phyloP scores from a whole-genome alignment of 495 filamentous ascomycete genomes.

The Aspergillus wentii region DNA sequence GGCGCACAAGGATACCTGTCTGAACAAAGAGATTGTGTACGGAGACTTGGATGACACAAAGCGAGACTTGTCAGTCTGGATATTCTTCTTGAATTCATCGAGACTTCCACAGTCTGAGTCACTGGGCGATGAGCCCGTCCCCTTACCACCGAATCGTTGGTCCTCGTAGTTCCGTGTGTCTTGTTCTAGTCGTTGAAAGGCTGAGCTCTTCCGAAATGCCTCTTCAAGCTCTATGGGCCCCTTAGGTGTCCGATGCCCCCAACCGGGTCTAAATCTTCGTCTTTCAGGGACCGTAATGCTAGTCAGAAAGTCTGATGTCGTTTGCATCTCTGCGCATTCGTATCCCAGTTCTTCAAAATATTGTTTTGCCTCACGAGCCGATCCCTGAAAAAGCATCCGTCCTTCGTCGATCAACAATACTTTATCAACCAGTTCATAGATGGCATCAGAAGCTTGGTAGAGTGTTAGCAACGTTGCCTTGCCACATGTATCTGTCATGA shows the following conservation, averaged over 20 bases:
- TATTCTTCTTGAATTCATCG: slow-evolving; percentile 38
- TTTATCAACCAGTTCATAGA: slow-evolving; percentile 82
- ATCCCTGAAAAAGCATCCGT: slow-evolving; percentile 74
- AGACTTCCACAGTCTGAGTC: slow-evolving; percentile 42
- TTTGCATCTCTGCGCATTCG: slow-evolving; percentile 68
- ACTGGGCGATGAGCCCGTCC: slow-evolving; percentile 21
- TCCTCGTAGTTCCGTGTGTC: slow-evolving; percentile 49
- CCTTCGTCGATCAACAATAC: slow-evolving; percentile 78
- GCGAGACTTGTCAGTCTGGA: slow-evolving; percentile 32
- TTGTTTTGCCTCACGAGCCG: slow-evolving; percentile 57
- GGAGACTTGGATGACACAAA: slow-evolving; percentile 40
- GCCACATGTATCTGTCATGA: slow-evolving; percentile 75
- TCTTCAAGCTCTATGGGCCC: slow-evolving; percentile 63
- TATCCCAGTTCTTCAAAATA: slow-evolving; percentile 86
- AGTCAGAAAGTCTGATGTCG: slow-evolving; percentile 79
- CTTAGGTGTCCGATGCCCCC: slow-evolving; percentile 61
- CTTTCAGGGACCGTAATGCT: slow-evolving; percentile 69
- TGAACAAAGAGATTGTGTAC: slow-evolving; percentile 56
- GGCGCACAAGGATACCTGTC: slow-evolving; percentile 59
- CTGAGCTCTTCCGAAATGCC: slow-evolving; percentile 45
- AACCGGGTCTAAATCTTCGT: slow-evolving; percentile 58
- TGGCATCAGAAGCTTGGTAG: slow-evolving; percentile 79
- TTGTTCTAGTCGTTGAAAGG: slow-evolving; percentile 40
- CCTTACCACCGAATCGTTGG: slow-evolving; percentile 20
- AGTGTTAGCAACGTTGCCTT: slow-evolving; percentile 75